These are phyloP conservation scores for Kluyveromyces siamensis DNA, from an alignment of 805 yeast genomes.

Conservation along the genomic window DNA sequence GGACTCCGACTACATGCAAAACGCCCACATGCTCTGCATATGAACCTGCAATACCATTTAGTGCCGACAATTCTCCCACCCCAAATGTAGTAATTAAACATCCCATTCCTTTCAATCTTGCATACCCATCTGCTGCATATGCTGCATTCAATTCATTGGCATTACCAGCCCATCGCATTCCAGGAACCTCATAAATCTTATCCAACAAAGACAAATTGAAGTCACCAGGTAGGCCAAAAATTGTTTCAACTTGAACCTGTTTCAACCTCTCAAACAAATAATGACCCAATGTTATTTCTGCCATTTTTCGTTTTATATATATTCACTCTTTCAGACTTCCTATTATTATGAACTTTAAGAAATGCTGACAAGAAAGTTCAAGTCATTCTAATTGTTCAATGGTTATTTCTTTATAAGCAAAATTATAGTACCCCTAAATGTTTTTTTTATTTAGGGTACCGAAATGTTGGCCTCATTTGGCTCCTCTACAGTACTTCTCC, in stretches of 20 bases:
- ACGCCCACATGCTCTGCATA: conserved; percentile 74
- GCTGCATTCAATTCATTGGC: conserved; percentile 80
- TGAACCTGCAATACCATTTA: conserved; percentile 71
- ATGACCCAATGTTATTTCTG: conserved; percentile 48
- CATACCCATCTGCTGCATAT: conserved; percentile 66
- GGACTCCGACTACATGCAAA: conserved; percentile 69
- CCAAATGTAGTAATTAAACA: conserved; percentile 70
- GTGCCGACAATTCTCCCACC: conserved; percentile 68
- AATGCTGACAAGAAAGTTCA: too few relatives aligned
- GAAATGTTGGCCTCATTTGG: too few relatives aligned
- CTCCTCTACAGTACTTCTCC: too few relatives aligned
- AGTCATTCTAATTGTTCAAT: too few relatives aligned
- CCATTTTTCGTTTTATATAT: not conserved
- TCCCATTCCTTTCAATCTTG: conserved; percentile 58
- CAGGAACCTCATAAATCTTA: conserved; percentile 55
- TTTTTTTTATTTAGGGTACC: too few relatives aligned
- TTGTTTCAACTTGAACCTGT: conserved; percentile 54
- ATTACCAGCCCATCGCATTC: conserved; percentile 73
- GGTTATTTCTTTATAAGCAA: too few relatives aligned
- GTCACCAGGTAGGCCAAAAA: conserved; percentile 70
- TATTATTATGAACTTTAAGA: too few relatives aligned
- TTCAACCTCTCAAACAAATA: conserved; percentile 56
- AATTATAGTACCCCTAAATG: too few relatives aligned
- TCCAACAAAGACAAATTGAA: conserved; percentile 58
- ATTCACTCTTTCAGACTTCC: too few relatives aligned